phyloP scores from a whole-genome alignment of 163 green algal species.

The Dunaliella salina region DNA sequence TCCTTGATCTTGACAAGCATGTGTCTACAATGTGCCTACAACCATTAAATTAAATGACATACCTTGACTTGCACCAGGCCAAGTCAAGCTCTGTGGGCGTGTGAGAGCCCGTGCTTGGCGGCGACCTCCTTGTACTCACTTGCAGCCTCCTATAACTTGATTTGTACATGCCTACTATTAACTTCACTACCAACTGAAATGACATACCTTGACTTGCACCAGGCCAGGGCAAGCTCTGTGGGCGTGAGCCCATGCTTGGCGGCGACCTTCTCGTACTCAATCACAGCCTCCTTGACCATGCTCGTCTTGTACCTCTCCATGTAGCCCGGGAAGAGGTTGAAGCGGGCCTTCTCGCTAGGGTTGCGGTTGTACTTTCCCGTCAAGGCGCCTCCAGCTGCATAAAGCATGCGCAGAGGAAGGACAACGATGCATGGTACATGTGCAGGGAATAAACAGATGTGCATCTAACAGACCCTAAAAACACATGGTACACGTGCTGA shows the following conservation, averaged over 20 bases:
- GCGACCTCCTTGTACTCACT: slow-evolving; percentile 61
- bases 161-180: no score
- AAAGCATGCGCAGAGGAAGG: background rate
- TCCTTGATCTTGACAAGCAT: no score
- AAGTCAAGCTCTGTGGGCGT: slow-evolving; percentile 69
- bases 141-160: no score
- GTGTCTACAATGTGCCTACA: no score
- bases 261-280: slow-evolving; percentile 60
- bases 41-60: no score
- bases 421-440: no score
- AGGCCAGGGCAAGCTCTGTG: slow-evolving; percentile 71
- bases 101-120: slow-evolving; percentile 54
- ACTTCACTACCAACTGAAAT: no score
- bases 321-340: slow-evolving; percentile 38
- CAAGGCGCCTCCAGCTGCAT: background rate
- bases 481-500: no score
- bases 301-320: slow-evolving; percentile 55
- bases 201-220: slow-evolving; percentile 55
- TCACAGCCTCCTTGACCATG: slow-evolving; percentile 36
- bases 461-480: no score
- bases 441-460: no score
- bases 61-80: slow-evolving; percentile 63
- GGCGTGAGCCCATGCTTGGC: slow-evolving; percentile 58
- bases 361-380: slow-evolving; percentile 20
- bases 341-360: background rate